Conservation (phyloP, 345 rosid genomes). For the Passiflora organensis region DNA sequence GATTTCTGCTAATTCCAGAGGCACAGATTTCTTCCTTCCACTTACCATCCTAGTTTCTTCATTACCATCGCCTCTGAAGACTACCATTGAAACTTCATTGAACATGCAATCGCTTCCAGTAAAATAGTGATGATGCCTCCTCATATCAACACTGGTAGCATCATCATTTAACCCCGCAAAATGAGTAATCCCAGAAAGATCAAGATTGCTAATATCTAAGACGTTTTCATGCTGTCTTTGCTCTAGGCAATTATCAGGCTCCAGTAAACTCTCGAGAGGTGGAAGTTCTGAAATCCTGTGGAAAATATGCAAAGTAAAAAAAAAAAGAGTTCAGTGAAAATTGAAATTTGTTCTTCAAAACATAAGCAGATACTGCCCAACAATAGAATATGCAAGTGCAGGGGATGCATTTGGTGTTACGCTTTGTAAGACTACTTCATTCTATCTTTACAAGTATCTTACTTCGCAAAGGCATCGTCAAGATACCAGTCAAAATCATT, state of each 20-base stretch:
- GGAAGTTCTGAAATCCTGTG: slow-evolving; percentile 19
- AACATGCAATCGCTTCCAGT: neutral
- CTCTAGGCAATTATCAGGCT: neutral
- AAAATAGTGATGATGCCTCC: neutral
- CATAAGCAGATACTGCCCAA: too few relatives aligned
- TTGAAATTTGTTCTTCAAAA: too few relatives aligned
- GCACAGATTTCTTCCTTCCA: slow-evolving; percentile 17
- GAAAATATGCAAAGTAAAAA: neutral
- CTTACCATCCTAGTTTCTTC: neutral
- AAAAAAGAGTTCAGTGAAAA: neutral
- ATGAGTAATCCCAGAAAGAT: too few relatives aligned
- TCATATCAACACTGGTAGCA: neutral
- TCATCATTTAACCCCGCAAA: neutral
- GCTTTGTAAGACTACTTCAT: too few relatives aligned
- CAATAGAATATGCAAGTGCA: neutral
- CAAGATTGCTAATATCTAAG: neutral
- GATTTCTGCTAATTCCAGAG: slow-evolving; percentile 41
- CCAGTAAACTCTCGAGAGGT: slow-evolving; percentile 1
- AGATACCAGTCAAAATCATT: too few relatives aligned
- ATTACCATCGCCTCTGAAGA: neutral
- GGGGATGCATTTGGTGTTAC: too few relatives aligned
- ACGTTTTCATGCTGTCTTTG: neutral
- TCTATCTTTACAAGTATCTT: too few relatives aligned
- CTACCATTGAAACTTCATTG: neutral
- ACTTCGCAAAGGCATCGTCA: too few relatives aligned